Base-by-base conservation (phyloP, 106 monocot genomes). In the Posidonia australis region DNA sequence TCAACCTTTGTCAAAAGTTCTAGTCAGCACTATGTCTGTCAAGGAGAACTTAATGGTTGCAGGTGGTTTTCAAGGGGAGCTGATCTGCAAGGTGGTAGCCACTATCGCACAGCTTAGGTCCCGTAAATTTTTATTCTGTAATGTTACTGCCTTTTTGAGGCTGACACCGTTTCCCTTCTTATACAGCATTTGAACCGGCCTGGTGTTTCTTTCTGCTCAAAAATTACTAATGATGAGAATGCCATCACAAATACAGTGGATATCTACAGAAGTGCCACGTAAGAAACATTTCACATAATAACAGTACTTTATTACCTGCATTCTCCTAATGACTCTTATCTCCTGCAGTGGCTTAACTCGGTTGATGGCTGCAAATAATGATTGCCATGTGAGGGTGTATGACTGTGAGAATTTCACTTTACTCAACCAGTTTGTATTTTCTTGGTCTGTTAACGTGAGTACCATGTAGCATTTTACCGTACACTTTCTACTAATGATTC, bases 41-140 rank as follows among this genome's bases (percentile, higher is more conserved):
- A 82, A 81, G 63, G 79, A 83, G 17, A 63, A 80, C 53, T 66
- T 93, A 47, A 42, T 94, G 25, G 83, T 74, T 9, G 83, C 83
- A 54, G 93, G 93, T 78, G 93, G 93, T 65, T 93, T 88, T 65
- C 86, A 84, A 52, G 93, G 93, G 54, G 93, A 93, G 78, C 86
- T 93, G 67, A 68, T 93, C 14, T 93, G 78, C 29, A 93, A 86
- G 86, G 93, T 93, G 75, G 5, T 29, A 9, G 1, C 24, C 42
- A 24, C 9, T 60, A 26, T 16, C 29, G 10, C 16, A 1, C 49
- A 49, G 5, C 10, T 49, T 3, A 14, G n/a, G n/a, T 49, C 49
- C 13, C 13, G 18, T 12, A 49, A 14, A 17, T n/a, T n/a, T n/a
- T n/a, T n/a, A 17, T 17, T 14, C 13, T 19, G 18, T 19, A 49